Conservation (phyloP, 2,329 filamentous ascomycete genomes). For the Davidsoniella neocaledoniae region DNA sequence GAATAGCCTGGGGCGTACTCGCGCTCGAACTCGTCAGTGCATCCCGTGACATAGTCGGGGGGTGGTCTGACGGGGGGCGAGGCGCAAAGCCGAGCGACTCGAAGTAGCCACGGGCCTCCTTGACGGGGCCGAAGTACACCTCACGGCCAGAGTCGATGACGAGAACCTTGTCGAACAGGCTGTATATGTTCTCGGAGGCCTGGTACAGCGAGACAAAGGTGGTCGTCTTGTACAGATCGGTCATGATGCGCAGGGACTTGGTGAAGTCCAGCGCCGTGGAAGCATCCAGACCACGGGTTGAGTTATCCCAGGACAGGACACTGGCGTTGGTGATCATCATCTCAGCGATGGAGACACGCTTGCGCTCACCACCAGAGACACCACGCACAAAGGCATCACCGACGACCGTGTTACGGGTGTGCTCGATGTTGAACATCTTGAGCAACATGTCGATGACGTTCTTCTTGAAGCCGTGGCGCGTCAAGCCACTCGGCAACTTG, state of each 20-base stretch:
- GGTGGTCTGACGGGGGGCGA: slow-evolving; percentile 58
- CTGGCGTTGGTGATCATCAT: slow-evolving; percentile 62
- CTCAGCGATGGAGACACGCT: slow-evolving; percentile 69
- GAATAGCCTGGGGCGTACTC: slow-evolving; percentile 54
- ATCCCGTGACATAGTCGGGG: slow-evolving; percentile 70
- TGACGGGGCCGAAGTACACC: slow-evolving; percentile 56
- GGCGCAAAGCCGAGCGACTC: slow-evolving; percentile 59
- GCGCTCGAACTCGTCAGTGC: slow-evolving; percentile 70
- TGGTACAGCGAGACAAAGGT: slow-evolving; percentile 81
- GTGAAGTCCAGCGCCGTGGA: slow-evolving; percentile 50
- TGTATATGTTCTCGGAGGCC: slow-evolving; percentile 66
- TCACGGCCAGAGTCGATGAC: slow-evolving; percentile 62
- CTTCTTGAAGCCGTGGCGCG: slow-evolving; percentile 58
- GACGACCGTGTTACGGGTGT: slow-evolving; percentile 70
- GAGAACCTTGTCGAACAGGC: slow-evolving; percentile 67
- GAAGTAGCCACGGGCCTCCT: slow-evolving; percentile 56
- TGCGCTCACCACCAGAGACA: slow-evolving; percentile 62
- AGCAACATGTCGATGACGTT: slow-evolving; percentile 58
- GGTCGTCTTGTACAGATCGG: slow-evolving; percentile 66
- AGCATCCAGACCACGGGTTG: slow-evolving; percentile 50
- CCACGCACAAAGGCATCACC: slow-evolving; percentile 69
- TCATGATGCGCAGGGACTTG: slow-evolving; percentile 60
- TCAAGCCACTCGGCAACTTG: slow-evolving; percentile 59
- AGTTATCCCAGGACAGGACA: slow-evolving; percentile 61
- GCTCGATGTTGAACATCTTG: slow-evolving; percentile 88